phyloP scores from a whole-genome alignment of 345 rosid species.

The Populus pruinosa region DNA sequence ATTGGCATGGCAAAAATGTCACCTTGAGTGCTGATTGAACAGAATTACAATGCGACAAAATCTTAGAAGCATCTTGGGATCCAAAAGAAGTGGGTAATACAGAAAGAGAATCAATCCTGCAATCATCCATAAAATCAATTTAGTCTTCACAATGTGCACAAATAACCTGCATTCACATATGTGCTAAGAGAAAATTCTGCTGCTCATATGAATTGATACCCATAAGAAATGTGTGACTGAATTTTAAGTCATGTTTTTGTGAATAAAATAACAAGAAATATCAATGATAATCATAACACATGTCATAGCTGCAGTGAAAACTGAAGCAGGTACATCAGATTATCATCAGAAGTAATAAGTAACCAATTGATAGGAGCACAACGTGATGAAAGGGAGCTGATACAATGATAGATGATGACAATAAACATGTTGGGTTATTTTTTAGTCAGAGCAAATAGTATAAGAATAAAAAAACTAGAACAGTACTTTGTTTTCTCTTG shows the following conservation, averaged over 20 bases:
- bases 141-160: neutral
- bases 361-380: too few species aligned
- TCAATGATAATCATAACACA: too few species aligned
- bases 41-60: conserved; percentile 69
- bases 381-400: too few species aligned
- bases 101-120: conserved; percentile 91
- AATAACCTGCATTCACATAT: neutral
- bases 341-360: too few species aligned
- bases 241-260: neutral
- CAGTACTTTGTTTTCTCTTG: neutral
- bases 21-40: conserved; percentile 80
- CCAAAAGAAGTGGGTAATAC: conserved; percentile 69
- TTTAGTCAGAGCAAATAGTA: too few species aligned
- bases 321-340: too few species aligned
- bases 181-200: neutral
- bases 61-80: conserved; percentile 69
- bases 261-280: too few species aligned
- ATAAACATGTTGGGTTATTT: too few species aligned
- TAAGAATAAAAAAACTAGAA: neutral
- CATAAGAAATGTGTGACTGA: neutral
- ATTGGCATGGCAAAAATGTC: conserved; percentile 1
- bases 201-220: neutral
- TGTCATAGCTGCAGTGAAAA: too few species aligned
- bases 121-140: conserved; percentile 25
- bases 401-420: too few species aligned